Percentiles rank a stretch among this genome's conserved stretches.
Evolutionary conservation across 2,329 filamentous ascomycete species (phyloP).

Genomic region (Neodidymelliopsis sp.): DNA sequence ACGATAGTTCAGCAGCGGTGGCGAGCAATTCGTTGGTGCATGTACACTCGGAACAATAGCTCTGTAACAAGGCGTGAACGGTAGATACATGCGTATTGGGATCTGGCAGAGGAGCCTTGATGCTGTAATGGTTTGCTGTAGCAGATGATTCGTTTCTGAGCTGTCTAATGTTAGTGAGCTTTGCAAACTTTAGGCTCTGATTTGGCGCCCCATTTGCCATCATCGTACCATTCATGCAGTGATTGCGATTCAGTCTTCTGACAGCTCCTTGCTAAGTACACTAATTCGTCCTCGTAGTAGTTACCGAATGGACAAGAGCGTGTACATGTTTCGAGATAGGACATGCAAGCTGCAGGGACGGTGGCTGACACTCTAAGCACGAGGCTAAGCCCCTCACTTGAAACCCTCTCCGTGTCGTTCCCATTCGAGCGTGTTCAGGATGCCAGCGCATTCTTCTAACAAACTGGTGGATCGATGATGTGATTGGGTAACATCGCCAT

Average conservation of each 20-base stretch:
- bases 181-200: background rate
- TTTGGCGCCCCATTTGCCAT: constrained; percentile 1
- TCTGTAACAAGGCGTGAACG: background rate
- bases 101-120: background rate
- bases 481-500: constrained; percentile 26
- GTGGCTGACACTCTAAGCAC: constrained; percentile 8
- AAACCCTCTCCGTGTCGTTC: constrained; percentile 14
- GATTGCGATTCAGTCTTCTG: constrained; percentile 3
- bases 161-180: background rate
- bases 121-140: background rate
- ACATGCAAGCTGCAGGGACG: constrained; percentile 13
- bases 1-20: constrained; percentile 13
- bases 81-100: background rate
- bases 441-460: constrained; percentile 27
- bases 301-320: constrained; percentile 3
- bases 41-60: background rate
- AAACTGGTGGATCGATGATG: constrained; percentile 17
- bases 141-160: background rate
- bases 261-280: background rate
- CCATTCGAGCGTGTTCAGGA: constrained; percentile 16
- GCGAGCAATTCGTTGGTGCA: constrained; percentile 9
- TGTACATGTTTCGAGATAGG: constrained; percentile 24
- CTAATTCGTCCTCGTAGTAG: background rate
- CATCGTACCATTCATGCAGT: constrained; percentile 4
- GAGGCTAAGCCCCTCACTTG: constrained; percentile 5